Evolutionary conservation across 2,329 filamentous ascomycete species (phyloP).

Genomic region (Orbilia blumenaviensis): DNA sequence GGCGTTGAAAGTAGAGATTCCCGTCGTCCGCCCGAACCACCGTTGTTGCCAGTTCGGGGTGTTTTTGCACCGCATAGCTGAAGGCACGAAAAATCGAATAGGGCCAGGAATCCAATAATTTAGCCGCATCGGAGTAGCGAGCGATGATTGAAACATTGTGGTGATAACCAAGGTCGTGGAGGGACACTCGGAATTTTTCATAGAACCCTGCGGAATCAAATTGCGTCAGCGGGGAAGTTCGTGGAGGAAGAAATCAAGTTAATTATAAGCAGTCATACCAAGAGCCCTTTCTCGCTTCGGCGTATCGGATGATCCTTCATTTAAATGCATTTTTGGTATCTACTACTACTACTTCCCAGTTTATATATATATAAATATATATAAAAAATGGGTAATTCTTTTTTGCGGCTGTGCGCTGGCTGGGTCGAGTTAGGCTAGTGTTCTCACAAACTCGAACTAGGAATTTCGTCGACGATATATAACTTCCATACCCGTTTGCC

Average conservation of each 20-base stretch:
- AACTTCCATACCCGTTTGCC: neutral
- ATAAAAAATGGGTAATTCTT: no score
- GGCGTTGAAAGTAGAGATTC: slow-evolving; percentile 17
- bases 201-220: slow-evolving; percentile 22
- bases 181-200: slow-evolving; percentile 33
- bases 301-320: slow-evolving; percentile 17
- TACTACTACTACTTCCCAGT: neutral
- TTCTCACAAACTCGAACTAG: neutral
- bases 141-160: slow-evolving; percentile 45
- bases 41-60: slow-evolving; percentile 21
- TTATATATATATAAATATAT: no score
- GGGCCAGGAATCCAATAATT: slow-evolving; percentile 18
- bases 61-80: slow-evolving; percentile 21
- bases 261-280: slow-evolving; percentile 26
- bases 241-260: neutral
- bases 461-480: neutral
- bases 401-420: no score
- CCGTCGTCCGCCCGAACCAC: slow-evolving; percentile 1
- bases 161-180: slow-evolving; percentile 40
- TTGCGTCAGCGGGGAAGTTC: slow-evolving; percentile 6
- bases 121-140: slow-evolving; percentile 22
- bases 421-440: neutral
- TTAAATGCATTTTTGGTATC: slow-evolving; percentile 25
- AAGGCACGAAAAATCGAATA: slow-evolving; percentile 22
- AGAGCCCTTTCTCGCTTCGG: slow-evolving; percentile 23